Base-by-base conservation (phyloP, 2,329 filamentous ascomycete genomes). In the Cadophora sp. region DNA sequence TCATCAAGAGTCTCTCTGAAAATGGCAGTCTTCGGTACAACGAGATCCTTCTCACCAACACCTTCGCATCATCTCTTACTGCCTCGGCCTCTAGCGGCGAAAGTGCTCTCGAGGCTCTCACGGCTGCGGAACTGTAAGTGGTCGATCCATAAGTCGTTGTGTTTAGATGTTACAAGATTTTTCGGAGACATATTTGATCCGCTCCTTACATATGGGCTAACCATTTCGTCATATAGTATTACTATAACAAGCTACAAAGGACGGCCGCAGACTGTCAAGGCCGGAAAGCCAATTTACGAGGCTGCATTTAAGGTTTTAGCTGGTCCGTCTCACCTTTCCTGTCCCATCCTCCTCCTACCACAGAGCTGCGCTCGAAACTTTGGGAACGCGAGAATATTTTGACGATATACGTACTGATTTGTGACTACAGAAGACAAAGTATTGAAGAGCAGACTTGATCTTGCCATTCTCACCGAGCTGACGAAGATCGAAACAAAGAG, bases 201-300 rank as follows among this genome's bases (percentile, higher is more conserved):
- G n/a, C n/a, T n/a, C n/a, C n/a, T n/a, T n/a, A n/a, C n/a, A n/a
- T n/a, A n/a, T n/a, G n/a, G 24, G 56, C 34, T 59, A 16, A 59
- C n/a, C 40, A n/a, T 26, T 24, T 19, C n/a, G 4, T 26, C 34
- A 16, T 16, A 4, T 34, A 59, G 56, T 37, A 94, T 99, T 76
- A 87, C 89, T 0, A 89, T 98, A 62, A 86, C 86, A 29, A 88
- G 88, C 4, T 82, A 85, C 61, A 91, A 92, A 56, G 95, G 96
- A 0, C 89, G 94, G 0, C 95, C 96, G 0, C 88, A 90, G 67
- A 84, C 84, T 37, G 92, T 98, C 78, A 89, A 86, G 64, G 91
- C 93, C 0, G 94, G 94, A 26, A 93, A 92, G 76, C 94, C 95
- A 0, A 91, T 98, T 29, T 97, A 95, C 79, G 88, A 90, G 67